Base-by-base conservation (phyloP, 768 basidiomycete genomes). In the Dendrothele bispora region DNA sequence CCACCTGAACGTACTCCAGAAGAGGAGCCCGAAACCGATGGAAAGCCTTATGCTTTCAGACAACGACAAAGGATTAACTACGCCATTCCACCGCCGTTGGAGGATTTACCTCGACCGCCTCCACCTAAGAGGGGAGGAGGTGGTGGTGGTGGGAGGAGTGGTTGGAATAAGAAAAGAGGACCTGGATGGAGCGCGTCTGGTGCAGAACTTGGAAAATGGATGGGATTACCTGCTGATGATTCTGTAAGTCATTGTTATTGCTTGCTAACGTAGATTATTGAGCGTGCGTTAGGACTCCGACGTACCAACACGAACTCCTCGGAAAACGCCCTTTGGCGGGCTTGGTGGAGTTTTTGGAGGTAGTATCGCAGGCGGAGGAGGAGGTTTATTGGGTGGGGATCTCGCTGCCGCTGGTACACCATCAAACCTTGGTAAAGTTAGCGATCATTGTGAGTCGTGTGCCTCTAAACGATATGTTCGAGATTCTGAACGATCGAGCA, bases 341-440 rank as follows among this genome's bases (percentile, higher is more conserved):
- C 57, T 72, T 26, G 76, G 75, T 10, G 80, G 80, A 7, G 73
- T 78, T 57, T 74, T 82, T 49, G 71, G 73, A 53, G 81, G 78
- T 5, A 77, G 74, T 35, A 71, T 75, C 28, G 73, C 79, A 1
- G 72, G 68, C 4, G 77, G 75, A 21, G 73, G 73, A 1, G 76
- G 76, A 15, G 79, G 86, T 7, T 68, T 91, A 64, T 55, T 88
- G 20, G 72, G 81, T 3, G 75, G 77, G 2, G 88, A 88, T 53
- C 67, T 88, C 12, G 82, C 81, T 14, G 78, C 83, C 35, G 85
- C 79, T 21, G 88, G 90, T 1, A 90, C 88, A 2, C 90, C 91
- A 2, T 90, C 89, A 2, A 91, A 92, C 58, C 69, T 92, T 14
- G 91, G 91, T 22, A 92, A 89, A 64, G 79, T 94, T 39, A 84